Conservation (phyloP, 352 stramenopile species). For the Thalassiosira hispida region DNA sequence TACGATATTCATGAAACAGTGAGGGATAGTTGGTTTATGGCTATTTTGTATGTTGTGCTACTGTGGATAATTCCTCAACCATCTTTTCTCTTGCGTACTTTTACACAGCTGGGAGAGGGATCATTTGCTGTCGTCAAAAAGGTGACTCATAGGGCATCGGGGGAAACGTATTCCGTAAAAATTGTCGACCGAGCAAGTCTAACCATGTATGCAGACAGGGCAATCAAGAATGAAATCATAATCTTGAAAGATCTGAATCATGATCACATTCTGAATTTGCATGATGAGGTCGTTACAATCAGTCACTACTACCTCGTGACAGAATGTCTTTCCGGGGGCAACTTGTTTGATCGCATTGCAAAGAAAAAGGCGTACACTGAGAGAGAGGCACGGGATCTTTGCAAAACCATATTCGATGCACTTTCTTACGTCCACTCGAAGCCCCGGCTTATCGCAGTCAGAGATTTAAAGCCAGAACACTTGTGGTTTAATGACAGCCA, state of each 20-base stretch:
- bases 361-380: constrained; percentile 96
- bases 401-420: constrained; percentile 82
- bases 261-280: constrained; percentile 76
- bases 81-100: too few relatives aligned
- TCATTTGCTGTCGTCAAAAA: constrained; percentile 63
- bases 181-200: constrained; percentile 60
- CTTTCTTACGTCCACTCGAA: constrained; percentile 76
- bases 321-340: constrained; percentile 93
- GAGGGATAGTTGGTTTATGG: neutral
- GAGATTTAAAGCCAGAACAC: constrained; percentile 88
- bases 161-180: constrained; percentile 63
- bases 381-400: constrained; percentile 90
- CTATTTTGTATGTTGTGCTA: neutral
- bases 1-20: constrained; percentile 45
- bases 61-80: too few relatives aligned
- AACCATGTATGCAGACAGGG: constrained; percentile 27
- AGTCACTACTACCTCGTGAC: constrained; percentile 96
- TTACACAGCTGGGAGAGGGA: constrained; percentile 64
- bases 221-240: constrained; percentile 66
- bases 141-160: constrained; percentile 49
- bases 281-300: constrained; percentile 73
- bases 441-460: constrained; percentile 68
- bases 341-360: constrained; percentile 94
- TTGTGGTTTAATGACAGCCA: constrained; percentile 86
- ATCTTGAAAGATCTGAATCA: constrained; percentile 65